Conservation (phyloP, 495 filamentous ascomycete species). For the Staphylotrichum tortipilum region DNA sequence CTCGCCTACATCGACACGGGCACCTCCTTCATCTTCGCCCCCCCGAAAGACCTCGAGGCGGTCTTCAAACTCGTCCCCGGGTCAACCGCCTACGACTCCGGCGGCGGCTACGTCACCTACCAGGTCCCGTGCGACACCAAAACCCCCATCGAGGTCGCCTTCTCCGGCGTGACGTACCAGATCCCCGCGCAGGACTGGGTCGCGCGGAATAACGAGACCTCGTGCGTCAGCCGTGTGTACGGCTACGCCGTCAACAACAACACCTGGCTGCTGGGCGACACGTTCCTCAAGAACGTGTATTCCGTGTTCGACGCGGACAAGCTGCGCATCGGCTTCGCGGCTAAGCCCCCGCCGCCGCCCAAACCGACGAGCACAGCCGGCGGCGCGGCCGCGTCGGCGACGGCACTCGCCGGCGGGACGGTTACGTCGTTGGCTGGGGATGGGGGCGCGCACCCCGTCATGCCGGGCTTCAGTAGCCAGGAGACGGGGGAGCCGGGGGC, state of each 20-base stretch:
- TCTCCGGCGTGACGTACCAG: conserved; percentile 47
- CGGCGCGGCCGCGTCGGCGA: conserved; percentile 3
- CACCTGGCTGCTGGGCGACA: conserved; percentile 70
- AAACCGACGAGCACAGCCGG: conserved; percentile 3
- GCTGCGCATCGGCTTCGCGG: conserved; percentile 43
- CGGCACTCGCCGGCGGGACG: conserved; percentile 8
- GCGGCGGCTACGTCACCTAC: conserved; percentile 46
- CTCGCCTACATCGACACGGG: conserved; percentile 73
- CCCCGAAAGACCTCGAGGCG: conserved; percentile 51
- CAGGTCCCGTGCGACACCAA: conserved; percentile 63
- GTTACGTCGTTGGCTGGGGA: background rate
- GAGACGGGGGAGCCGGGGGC: conserved; percentile 6
- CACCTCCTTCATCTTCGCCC: conserved; percentile 65
- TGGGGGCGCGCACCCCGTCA: background rate
- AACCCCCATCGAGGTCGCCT: conserved; percentile 28
- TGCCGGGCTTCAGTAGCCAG: conserved; percentile 13
- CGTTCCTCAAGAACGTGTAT: conserved; percentile 89
- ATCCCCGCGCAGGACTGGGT: conserved; percentile 64
- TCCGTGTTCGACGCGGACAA: conserved; percentile 67
- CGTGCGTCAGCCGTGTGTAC: conserved; percentile 61
- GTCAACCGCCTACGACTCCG: conserved; percentile 25
- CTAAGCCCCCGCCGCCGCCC: conserved; percentile 20
- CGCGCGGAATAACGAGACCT: conserved; percentile 33
- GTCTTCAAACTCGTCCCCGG: conserved; percentile 60
- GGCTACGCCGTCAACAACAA: conserved; percentile 35